phyloP scores from a whole-genome alignment of 2,329 filamentous ascomycete genomes.

The Talaromyces islandicus region DNA sequence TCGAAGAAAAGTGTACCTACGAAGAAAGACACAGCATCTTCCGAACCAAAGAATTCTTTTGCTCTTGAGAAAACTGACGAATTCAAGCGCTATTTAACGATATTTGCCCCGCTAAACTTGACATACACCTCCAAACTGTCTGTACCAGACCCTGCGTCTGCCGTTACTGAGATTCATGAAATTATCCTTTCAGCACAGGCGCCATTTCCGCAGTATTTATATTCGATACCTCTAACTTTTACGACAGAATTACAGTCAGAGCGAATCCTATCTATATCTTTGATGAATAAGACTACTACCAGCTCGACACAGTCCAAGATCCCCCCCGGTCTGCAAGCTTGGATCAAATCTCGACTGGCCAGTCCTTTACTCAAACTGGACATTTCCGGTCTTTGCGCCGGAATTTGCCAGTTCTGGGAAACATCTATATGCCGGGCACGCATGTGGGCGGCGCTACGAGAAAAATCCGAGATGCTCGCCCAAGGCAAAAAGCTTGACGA shows the following conservation, averaged over 20 bases:
- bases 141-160: slow-evolving; percentile 12
- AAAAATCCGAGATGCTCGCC: slow-evolving; percentile 17
- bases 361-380: slow-evolving; percentile 32
- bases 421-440: slow-evolving; percentile 30
- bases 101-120: slow-evolving; percentile 64
- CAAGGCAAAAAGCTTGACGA: not conserved
- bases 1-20: slow-evolving; percentile 21
- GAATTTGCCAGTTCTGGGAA: slow-evolving; percentile 38
- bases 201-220: slow-evolving; percentile 30
- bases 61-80: slow-evolving; percentile 48
- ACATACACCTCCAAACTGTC: slow-evolving; percentile 22
- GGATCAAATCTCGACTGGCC: slow-evolving; percentile 29
- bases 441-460: slow-evolving; percentile 30
- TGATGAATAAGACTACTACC: slow-evolving; percentile 12
- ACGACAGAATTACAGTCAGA: slow-evolving; percentile 30
- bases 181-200: slow-evolving; percentile 29
- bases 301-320: slow-evolving; percentile 18
- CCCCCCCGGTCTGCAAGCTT: slow-evolving; percentile 25
- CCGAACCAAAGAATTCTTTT: slow-evolving; percentile 59
- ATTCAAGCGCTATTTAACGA: slow-evolving; percentile 62
- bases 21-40: slow-evolving; percentile 22
- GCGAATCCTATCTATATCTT: slow-evolving; percentile 26
- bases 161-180: slow-evolving; percentile 27
- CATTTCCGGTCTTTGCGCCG: slow-evolving; percentile 36
- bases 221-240: slow-evolving; percentile 28